phyloP scores from a whole-genome alignment of 371 early-diverging fungal genomes.

The Lichtheimia ornata region DNA sequence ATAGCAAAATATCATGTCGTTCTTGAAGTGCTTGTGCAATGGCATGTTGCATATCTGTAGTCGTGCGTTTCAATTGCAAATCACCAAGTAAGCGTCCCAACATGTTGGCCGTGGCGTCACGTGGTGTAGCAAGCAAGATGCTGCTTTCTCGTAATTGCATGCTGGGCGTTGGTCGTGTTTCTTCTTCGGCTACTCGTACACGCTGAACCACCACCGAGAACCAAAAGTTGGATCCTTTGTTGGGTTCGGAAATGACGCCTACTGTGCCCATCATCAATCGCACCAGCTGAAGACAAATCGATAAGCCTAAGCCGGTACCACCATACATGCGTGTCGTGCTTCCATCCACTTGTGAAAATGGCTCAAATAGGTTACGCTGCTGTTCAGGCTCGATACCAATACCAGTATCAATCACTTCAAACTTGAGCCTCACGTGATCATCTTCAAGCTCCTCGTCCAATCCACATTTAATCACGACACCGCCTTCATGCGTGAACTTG shows the following conservation, averaged over 20 bases:
- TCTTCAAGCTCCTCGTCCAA: constrained; percentile 27
- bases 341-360: constrained; percentile 66
- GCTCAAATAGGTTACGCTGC: constrained; percentile 55
- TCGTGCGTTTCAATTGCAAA: constrained; percentile 27
- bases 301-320: constrained; percentile 67
- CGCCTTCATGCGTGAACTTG: constrained; percentile 66
- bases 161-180: constrained; percentile 16
- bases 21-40: constrained; percentile 43
- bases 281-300: constrained; percentile 59
- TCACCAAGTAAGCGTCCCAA: constrained; percentile 33
- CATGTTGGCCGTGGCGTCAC: constrained; percentile 42
- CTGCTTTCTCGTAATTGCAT: constrained; percentile 25
- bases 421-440: constrained; percentile 28
- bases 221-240: constrained; percentile 62
- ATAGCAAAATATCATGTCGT: constrained; percentile 35
- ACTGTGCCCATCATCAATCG: constrained; percentile 61
- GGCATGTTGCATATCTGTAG: constrained; percentile 37
- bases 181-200: constrained; percentile 19
- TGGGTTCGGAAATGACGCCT: constrained; percentile 51
- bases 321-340: constrained; percentile 61
- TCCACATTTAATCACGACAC: constrained; percentile 51
- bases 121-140: constrained; percentile 39
- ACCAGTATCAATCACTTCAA: constrained; percentile 64
- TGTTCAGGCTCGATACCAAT: constrained; percentile 63
- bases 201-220: constrained; percentile 45